Percentiles rank a stretch among this genome's conserved stretches.
These are phyloP conservation scores for Colletotrichum sp. DNA, from an alignment of 2,329 filamentous ascomycete species.

Conservation along the genomic window DNA sequence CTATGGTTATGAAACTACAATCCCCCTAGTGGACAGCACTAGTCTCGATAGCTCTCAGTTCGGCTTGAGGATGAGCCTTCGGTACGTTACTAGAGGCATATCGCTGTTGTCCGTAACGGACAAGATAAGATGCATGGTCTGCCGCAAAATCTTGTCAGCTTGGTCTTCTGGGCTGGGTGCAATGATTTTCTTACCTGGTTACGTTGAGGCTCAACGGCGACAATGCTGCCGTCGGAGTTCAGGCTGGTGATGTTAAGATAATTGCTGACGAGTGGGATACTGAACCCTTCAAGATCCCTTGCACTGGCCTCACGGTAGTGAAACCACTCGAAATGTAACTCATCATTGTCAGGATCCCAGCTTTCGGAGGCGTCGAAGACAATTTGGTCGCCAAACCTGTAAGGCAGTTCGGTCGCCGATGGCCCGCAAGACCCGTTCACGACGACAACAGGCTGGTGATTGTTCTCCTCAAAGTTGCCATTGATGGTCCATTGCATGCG, in stretches of 20 bases:
- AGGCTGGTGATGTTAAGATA: constrained; percentile 32
- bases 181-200: neutral
- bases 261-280: neutral
- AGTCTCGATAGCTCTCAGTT: neutral
- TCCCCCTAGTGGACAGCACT: neutral
- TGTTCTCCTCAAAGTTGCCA: constrained; percentile 33
- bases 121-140: constrained; percentile 50
- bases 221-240: constrained; percentile 14
- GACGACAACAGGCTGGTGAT: constrained; percentile 50
- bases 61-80: constrained; percentile 41
- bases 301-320: constrained; percentile 43
- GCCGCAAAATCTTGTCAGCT: constrained; percentile 39
- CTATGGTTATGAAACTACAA: neutral
- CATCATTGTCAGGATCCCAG: constrained; percentile 49
- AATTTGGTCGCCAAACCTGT: constrained; percentile 40
- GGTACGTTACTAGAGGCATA: constrained; percentile 49
- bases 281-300: neutral
- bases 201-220: neutral
- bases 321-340: constrained; percentile 53
- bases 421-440: constrained; percentile 45
- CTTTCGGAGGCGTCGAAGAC: constrained; percentile 48
- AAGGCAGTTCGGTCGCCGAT: constrained; percentile 34
- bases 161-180: neutral
- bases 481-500: constrained; percentile 42
- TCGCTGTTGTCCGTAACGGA: constrained; percentile 49